These are phyloP conservation scores for Mycena chlorophos DNA, from an alignment of 768 basidiomycete species.

Conservation along the genomic window DNA sequence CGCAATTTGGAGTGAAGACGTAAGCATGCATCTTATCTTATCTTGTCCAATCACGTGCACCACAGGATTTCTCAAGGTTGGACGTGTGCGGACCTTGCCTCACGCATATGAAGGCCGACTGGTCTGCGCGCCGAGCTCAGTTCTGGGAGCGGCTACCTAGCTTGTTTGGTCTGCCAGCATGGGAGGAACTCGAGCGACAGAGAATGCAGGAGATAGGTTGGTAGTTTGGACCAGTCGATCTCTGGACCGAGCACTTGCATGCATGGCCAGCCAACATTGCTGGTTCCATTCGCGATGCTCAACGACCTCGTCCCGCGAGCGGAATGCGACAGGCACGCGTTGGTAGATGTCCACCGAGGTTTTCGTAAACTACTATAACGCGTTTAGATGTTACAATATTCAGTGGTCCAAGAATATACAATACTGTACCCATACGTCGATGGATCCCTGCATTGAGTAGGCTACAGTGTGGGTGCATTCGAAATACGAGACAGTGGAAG, in stretches of 20 bases:
- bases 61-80: slow-evolving; percentile 20
- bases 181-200: slow-evolving; percentile 12
- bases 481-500: too few species aligned
- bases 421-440: too few species aligned
- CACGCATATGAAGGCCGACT: slow-evolving; percentile 19
- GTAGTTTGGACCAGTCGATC: not conserved
- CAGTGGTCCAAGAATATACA: too few species aligned
- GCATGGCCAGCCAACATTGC: not conserved
- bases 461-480: too few species aligned
- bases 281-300: not conserved
- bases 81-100: slow-evolving; percentile 18
- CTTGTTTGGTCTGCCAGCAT: slow-evolving; percentile 12
- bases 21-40: not conserved
- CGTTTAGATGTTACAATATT: too few species aligned
- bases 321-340: too few species aligned
- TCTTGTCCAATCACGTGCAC: not conserved
- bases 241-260: not conserved
- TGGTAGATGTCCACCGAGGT: too few species aligned
- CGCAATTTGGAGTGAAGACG: not conserved
- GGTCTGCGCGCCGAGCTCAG: slow-evolving; percentile 10
- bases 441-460: too few species aligned
- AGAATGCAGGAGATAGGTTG: slow-evolving; percentile 1
- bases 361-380: too few species aligned
- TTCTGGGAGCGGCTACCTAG: slow-evolving; percentile 19
- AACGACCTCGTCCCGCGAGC: not conserved